Evolutionary conservation across 1,139 yeast species (phyloP), one percentile per base, ranked within the genome.

Genomic region (Arxiozyma telluris): DNA sequence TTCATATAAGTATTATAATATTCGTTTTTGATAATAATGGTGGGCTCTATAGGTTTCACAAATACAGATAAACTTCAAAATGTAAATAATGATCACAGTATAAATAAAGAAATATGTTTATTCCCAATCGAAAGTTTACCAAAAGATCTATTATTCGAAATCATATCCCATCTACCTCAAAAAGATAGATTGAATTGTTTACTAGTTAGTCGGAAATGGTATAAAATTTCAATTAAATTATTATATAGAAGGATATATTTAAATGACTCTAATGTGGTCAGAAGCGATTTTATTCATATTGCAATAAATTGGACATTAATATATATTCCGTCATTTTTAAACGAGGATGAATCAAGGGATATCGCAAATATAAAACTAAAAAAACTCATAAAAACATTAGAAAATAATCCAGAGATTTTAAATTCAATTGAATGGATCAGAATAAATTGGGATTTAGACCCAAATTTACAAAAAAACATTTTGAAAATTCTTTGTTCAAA

Each of bases 401-500:
- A 57, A 12, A 57, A 58, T n/a, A 65, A 68, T 50, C 49, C 49
- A 1, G 30, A 44, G 6, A 63, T 67, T 2, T 53, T 66, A 50
- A 60, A 64, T 34, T 56, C 63, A 34, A 67, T 73, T 4, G 65
- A 65, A 43, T 73, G 75, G 68, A 65, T 74, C 7, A 59, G 76
- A 54, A 61, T 74, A 30, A 74, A 73, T 56, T 73, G 76, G 75
- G 77, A 74, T 58, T 59, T 73, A 45, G 68, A 69, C 50, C 55
- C 69, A 4, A 50, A 49, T 1, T 53, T 65, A 15, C 76, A 73
- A 55, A 64, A 57, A 49, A 53, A 57, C 17, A 61, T 73, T 17
- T 54, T 73, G 8, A 54, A 56, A 9, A 44, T 66, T 6, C 51
- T 73, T 12, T 64, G 71, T 41, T 56, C 59, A 5, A 54, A 64